Evolutionary conservation across 83 land plant species (phyloP).

Genomic region (Diphasiastrum complanatum): DNA sequence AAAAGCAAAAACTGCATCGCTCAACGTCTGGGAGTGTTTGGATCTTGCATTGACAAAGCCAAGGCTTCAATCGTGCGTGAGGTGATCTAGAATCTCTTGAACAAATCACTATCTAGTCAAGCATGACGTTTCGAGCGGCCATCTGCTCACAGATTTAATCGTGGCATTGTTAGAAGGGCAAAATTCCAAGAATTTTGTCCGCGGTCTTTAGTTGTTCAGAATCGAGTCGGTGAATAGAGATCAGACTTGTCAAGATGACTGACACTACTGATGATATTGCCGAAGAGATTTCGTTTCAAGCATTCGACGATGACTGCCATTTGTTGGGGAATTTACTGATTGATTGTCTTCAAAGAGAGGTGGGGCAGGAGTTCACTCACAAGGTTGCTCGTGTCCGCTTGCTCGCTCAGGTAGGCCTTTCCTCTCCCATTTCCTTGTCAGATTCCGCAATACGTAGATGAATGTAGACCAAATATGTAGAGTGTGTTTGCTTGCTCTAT

Average conservation of each 20-base stretch:
- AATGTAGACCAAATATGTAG: neutral
- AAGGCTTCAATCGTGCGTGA: too few species aligned
- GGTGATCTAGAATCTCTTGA: too few species aligned
- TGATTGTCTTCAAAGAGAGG: constrained; percentile 74
- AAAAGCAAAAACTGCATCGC: too few species aligned
- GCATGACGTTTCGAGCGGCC: too few species aligned
- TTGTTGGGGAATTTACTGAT: constrained; percentile 71
- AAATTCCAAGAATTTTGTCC: neutral
- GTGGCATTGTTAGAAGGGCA: neutral
- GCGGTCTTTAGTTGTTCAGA: neutral
- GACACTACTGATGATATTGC: constrained; percentile 96
- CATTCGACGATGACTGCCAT: constrained; percentile 85
- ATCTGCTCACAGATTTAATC: too few species aligned
- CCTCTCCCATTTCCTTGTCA: neutral
- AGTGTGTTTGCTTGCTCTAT: neutral
- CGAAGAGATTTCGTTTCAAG: constrained; percentile 93
- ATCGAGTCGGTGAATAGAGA: neutral
- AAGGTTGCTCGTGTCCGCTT: constrained; percentile 64
- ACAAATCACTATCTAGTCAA: too few species aligned
- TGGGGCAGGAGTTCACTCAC: constrained; percentile 58
- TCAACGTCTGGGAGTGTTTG: too few species aligned
- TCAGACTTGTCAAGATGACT: constrained; percentile 45
- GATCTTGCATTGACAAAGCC: too few species aligned
- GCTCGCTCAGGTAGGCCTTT: constrained; percentile 64
- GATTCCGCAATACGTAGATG: too few species aligned